Evolutionary conservation across 768 basidiomycete genomes (phyloP).

Genomic region (Scleroderma citrinum): DNA sequence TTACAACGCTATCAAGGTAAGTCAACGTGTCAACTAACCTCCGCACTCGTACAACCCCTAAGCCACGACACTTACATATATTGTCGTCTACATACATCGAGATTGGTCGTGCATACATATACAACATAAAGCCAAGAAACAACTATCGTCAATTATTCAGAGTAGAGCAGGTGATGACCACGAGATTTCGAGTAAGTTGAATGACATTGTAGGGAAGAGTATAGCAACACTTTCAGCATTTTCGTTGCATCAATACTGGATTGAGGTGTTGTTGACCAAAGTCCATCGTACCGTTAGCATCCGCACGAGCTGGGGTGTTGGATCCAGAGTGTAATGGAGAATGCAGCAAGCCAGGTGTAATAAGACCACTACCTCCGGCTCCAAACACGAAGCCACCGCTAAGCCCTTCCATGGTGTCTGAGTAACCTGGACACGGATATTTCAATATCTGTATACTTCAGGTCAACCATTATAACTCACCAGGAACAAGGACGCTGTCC

Average conservation of each 20-base stretch:
- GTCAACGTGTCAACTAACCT: no score
- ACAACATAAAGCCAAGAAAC: background rate
- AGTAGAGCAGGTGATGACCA: background rate
- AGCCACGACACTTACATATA: no score
- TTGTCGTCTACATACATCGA: background rate
- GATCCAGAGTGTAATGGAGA: slow-evolving; percentile 57
- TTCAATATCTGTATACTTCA: slow-evolving; percentile 1
- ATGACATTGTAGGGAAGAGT: background rate
- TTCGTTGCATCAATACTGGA: slow-evolving; percentile 19
- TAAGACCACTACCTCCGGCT: slow-evolving; percentile 75
- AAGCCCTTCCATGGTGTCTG: slow-evolving; percentile 73
- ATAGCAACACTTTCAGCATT: slow-evolving; percentile 12
- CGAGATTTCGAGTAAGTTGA: background rate
- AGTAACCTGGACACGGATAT: slow-evolving; percentile 49
- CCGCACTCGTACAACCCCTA: no score
- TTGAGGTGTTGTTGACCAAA: slow-evolving; percentile 23
- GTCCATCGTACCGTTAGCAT: slow-evolving; percentile 17
- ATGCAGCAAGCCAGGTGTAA: slow-evolving; percentile 62
- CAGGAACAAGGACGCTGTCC: slow-evolving; percentile 85
- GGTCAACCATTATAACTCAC: slow-evolving; percentile 37
- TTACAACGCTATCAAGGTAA: no score
- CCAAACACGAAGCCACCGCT: slow-evolving; percentile 86
- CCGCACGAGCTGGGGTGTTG: slow-evolving; percentile 32
- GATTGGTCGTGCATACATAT: background rate
- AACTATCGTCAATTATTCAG: background rate